These are phyloP conservation scores for Ophiostoma pallidulum DNA, from an alignment of 2,329 filamentous ascomycete genomes.

Conservation along the genomic window DNA sequence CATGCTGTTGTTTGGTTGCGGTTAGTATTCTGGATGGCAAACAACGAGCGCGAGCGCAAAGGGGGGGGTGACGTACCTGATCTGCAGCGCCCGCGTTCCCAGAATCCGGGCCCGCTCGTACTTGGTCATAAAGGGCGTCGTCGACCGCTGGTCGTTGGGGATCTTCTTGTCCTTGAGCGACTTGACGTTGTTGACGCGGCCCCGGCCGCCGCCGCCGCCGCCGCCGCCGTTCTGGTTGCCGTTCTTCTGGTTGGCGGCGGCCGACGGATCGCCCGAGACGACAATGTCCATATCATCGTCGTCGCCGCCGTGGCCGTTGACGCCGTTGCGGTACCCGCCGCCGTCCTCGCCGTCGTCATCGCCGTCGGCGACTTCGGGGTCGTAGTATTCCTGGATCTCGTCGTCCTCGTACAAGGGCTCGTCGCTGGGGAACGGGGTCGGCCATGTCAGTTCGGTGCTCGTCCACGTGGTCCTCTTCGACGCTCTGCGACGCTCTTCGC, in stretches of 20 bases:
- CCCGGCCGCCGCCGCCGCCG: constrained; percentile 42
- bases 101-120: constrained; percentile 92
- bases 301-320: constrained; percentile 44
- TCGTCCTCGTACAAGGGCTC: constrained; percentile 66
- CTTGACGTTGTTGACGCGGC: constrained; percentile 42
- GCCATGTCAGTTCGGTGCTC: background rate
- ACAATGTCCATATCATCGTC: constrained; percentile 50
- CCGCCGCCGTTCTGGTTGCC: constrained; percentile 22
- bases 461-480: too few relatives aligned
- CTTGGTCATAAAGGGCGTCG: constrained; percentile 99
- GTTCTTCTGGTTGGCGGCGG: constrained; percentile 39
- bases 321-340: constrained; percentile 44
- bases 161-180: constrained; percentile 76
- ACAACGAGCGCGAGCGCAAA: too few relatives aligned
- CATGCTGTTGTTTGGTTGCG: constrained; percentile 53
- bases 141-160: constrained; percentile 74
- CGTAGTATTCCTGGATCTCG: constrained; percentile 50
- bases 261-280: constrained; percentile 52
- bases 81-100: constrained; percentile 87
- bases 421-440: too few relatives aligned
- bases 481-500: too few relatives aligned
- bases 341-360: constrained; percentile 45
- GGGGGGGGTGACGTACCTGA: constrained; percentile 76
- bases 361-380: constrained; percentile 44
- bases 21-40: too few relatives aligned